These are phyloP conservation scores for Termitomyces sp. DNA, from an alignment of 768 basidiomycete species.

Conservation along the genomic window DNA sequence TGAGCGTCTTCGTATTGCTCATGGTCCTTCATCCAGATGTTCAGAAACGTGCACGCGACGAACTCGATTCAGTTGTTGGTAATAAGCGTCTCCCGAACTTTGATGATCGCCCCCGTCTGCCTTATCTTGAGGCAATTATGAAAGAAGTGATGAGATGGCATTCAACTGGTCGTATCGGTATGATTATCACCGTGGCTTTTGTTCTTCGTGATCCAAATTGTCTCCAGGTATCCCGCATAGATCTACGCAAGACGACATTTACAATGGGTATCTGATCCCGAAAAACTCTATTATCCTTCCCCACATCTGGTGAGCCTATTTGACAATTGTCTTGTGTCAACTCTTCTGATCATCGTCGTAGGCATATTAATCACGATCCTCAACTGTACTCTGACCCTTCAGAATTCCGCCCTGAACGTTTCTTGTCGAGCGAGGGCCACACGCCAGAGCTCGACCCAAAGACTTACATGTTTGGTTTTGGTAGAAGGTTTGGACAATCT, in stretches of 20 bases:
- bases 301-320: constrained; percentile 15
- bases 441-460: constrained; percentile 35
- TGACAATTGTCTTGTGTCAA: neutral
- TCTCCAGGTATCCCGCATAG: constrained; percentile 16
- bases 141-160: constrained; percentile 32
- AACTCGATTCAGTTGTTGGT: constrained; percentile 32
- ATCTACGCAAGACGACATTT: constrained; percentile 13
- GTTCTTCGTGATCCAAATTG: neutral
- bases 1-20: constrained; percentile 29
- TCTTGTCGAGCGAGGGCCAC: constrained; percentile 21
- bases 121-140: constrained; percentile 29
- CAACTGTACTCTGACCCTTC: constrained; percentile 22
- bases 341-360: constrained; percentile 2
- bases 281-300: constrained; percentile 15
- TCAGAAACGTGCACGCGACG: constrained; percentile 29
- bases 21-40: constrained; percentile 31
- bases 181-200: neutral
- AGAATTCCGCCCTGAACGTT: constrained; percentile 37
- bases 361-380: constrained; percentile 26
- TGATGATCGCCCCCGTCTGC: constrained; percentile 25
- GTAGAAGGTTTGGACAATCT: constrained; percentile 31
- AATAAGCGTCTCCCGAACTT: constrained; percentile 28
- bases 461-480: constrained; percentile 44
- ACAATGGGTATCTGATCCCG: constrained; percentile 19
- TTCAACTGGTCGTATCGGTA: constrained; percentile 27